phyloP scores from a whole-genome alignment of 176 grass and related monocot genomes.

The Dendrocalamus sinicus region DNA sequence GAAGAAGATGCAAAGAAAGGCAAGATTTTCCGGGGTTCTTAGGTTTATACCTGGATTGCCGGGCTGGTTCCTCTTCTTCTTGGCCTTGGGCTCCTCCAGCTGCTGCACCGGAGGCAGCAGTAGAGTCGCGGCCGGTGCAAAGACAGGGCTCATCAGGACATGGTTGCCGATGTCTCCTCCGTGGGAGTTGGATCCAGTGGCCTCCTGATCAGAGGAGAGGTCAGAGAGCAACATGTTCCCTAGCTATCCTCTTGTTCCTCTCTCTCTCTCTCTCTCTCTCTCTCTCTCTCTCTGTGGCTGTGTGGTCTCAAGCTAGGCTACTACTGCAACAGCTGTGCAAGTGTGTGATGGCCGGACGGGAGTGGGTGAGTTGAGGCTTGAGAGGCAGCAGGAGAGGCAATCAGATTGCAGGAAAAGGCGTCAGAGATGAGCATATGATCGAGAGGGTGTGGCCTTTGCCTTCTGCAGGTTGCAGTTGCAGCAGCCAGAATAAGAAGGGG shows the following conservation, averaged over 20 bases:
- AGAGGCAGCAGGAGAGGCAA: not conserved
- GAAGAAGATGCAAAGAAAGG: not conserved
- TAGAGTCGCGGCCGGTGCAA: slow-evolving; percentile 10
- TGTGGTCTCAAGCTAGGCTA: slow-evolving; percentile 31
- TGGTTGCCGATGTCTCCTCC: slow-evolving; percentile 51
- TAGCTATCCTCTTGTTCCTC: too few species aligned
- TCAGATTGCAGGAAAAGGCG: slow-evolving; percentile 53
- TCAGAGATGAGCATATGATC: slow-evolving; percentile 39
- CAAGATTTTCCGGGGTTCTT: not conserved
- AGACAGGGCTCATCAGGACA: slow-evolving; percentile 49
- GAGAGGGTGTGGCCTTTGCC: slow-evolving; percentile 36
- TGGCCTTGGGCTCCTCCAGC: slow-evolving; percentile 48
- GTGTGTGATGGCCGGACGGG: not conserved
- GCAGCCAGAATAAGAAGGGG: slow-evolving; percentile 63
- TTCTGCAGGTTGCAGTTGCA: slow-evolving; percentile 54
- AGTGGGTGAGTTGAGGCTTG: not conserved
- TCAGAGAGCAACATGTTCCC: slow-evolving; percentile 56
- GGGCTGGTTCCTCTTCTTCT: slow-evolving; percentile 89
- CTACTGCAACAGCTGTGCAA: not conserved
- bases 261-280: not conserved
- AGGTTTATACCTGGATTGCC: slow-evolving; percentile 81
- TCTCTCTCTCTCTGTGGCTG: too few species aligned
- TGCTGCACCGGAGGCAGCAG: not conserved
- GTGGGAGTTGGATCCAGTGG: slow-evolving; percentile 65
- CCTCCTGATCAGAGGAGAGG: slow-evolving; percentile 60